phyloP scores from a whole-genome alignment of 331 rosid species.

The Pyrus hybrid region DNA sequence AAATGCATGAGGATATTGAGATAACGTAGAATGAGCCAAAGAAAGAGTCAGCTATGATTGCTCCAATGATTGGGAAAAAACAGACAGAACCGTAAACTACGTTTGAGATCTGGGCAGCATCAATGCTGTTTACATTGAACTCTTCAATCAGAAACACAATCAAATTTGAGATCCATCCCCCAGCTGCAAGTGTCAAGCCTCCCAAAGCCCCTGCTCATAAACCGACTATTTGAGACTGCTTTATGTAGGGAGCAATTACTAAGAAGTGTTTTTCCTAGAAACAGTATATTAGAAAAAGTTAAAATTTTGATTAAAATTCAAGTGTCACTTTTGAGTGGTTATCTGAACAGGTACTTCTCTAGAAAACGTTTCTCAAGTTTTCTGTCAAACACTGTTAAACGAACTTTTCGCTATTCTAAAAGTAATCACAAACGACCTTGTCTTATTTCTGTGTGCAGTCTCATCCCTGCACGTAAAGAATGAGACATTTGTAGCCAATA shows the following conservation, averaged over 20 bases:
- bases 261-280: too few relatives aligned
- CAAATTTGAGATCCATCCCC: slow-evolving; percentile 31
- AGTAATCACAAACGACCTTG: too few relatives aligned
- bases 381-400: too few relatives aligned
- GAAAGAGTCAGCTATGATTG: slow-evolving; percentile 61
- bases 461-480: too few relatives aligned
- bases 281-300: not conserved
- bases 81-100: slow-evolving; percentile 27
- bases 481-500: not conserved
- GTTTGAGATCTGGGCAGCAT: slow-evolving; percentile 46
- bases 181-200: slow-evolving; percentile 21
- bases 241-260: too few relatives aligned
- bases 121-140: slow-evolving; percentile 43
- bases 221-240: too few relatives aligned
- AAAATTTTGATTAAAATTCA: too few relatives aligned
- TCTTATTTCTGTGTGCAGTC: too few relatives aligned
- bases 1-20: slow-evolving; percentile 25
- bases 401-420: too few relatives aligned
- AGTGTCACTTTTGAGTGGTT: too few relatives aligned
- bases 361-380: too few relatives aligned
- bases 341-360: too few relatives aligned
- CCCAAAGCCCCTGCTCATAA: slow-evolving; percentile 24
- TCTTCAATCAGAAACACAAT: slow-evolving; percentile 42
- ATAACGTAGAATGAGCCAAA: slow-evolving; percentile 28
- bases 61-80: slow-evolving; percentile 40